Percentiles rank a stretch among this genome's conserved stretches.
These are phyloP conservation scores for Oidiodendron maius DNA, from an alignment of 495 filamentous ascomycete species.

Conservation along the genomic window DNA sequence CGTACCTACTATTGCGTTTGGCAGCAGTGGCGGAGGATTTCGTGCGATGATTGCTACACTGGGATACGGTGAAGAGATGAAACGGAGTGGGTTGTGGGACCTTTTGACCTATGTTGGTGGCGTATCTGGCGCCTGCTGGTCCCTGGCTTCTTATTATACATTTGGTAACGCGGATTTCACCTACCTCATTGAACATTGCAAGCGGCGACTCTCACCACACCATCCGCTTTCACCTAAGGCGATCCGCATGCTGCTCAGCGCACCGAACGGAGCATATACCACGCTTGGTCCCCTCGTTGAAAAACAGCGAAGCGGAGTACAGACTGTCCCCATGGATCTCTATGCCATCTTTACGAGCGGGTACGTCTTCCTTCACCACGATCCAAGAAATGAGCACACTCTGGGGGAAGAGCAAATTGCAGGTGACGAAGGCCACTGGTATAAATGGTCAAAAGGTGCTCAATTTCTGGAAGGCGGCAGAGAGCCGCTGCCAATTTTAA, in stretches of 20 bases:
- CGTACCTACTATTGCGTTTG: constrained; percentile 22
- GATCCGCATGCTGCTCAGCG: constrained; percentile 14
- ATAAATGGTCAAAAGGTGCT: constrained; percentile 18
- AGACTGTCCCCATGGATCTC: constrained; percentile 25
- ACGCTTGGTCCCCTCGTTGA: constrained; percentile 23
- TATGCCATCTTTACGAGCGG: constrained; percentile 26
- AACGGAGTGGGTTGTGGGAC: constrained; percentile 24
- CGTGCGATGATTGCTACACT: constrained; percentile 24
- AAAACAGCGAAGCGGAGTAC: constrained; percentile 21
- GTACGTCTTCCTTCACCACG: constrained; percentile 24
- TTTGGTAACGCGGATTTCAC: constrained; percentile 7
- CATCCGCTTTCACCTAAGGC: constrained; percentile 23
- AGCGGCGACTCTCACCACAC: constrained; percentile 13
- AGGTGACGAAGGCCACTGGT: constrained; percentile 8
- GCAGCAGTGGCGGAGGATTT: constrained; percentile 26
- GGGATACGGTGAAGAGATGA: constrained; percentile 24
- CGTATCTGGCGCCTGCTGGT: constrained; percentile 27
- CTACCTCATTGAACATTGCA: constrained; percentile 15
- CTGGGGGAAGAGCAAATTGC: neutral
- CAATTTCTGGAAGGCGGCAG: constrained; percentile 14
- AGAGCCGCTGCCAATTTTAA: constrained; percentile 25
- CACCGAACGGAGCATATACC: constrained; percentile 18
- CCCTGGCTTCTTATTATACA: constrained; percentile 19
- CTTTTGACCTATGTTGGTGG: constrained; percentile 24
- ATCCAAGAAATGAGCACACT: constrained; percentile 16